phyloP scores from a whole-genome alignment of 805 yeast species.

The Isabelozyma rhagii region DNA sequence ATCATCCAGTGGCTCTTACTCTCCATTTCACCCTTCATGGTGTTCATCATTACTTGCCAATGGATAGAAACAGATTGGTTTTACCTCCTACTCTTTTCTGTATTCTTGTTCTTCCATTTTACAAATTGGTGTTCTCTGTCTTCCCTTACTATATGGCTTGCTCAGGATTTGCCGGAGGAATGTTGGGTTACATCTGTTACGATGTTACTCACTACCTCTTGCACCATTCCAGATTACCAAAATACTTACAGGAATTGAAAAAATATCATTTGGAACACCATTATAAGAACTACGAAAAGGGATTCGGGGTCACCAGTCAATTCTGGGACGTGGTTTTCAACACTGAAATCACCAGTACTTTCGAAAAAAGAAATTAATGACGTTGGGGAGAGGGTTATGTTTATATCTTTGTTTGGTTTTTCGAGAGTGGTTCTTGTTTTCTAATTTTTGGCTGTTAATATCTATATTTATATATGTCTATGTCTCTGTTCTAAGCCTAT shows the following conservation, averaged over 20 bases:
- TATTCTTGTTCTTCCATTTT: constrained; percentile 74
- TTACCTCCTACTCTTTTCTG: constrained; percentile 92
- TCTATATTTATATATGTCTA: not conserved
- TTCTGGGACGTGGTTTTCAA: constrained; percentile 94
- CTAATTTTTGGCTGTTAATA: not conserved
- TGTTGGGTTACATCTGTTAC: constrained; percentile 87
- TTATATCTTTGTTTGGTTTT: not conserved
- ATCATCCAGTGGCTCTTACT: constrained; percentile 68
- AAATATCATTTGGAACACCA: constrained; percentile 96
- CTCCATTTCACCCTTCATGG: constrained; percentile 92
- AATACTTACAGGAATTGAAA: constrained; percentile 72
- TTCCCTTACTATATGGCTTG: constrained; percentile 85
- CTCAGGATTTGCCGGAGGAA: constrained; percentile 93
- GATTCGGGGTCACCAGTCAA: constrained; percentile 92
- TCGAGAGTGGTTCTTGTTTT: not conserved
- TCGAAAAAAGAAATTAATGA: constrained; percentile 30
- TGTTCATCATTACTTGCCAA: constrained; percentile 94
- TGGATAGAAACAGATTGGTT: constrained; percentile 90
- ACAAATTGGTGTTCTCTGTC: constrained; percentile 67
- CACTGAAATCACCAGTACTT: constrained; percentile 62
- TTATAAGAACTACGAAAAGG: constrained; percentile 93
- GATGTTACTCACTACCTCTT: constrained; percentile 92
- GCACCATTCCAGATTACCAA: constrained; percentile 85
- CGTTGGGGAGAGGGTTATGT: not conserved
- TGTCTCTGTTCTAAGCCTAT: not conserved